These are phyloP conservation scores for Phalaenopsis hybrid DNA, from an alignment of 116 monocot genomes.

Conservation along the genomic window DNA sequence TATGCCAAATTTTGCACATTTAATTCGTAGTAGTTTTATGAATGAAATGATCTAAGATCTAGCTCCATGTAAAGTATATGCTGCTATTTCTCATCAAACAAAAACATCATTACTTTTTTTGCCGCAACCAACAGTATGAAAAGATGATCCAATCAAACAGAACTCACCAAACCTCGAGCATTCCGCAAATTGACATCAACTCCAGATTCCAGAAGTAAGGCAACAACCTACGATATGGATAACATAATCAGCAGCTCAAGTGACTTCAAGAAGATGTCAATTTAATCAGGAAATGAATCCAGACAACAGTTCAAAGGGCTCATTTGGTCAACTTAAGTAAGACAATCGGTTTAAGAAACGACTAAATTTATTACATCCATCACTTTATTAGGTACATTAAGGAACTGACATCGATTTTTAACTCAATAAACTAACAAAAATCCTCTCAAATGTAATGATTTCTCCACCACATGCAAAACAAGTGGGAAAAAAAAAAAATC, in stretches of 20 bases:
- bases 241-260: conserved; percentile 4
- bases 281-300: neutral
- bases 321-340: neutral
- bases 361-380: neutral
- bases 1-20: neutral
- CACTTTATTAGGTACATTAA: too few species aligned
- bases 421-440: neutral
- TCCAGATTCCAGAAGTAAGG: conserved; percentile 85
- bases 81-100: neutral
- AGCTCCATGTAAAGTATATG: neutral
- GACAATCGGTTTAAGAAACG: neutral
- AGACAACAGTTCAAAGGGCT: neutral
- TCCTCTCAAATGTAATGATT: neutral
- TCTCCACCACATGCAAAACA: neutral
- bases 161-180: conserved; percentile 67
- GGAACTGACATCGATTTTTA: neutral
- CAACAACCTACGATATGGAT: conserved; percentile 54
- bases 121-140: neutral
- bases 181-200: conserved; percentile 90
- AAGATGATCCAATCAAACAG: neutral
- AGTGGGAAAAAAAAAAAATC: neutral
- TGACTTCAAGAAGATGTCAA: neutral
- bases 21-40: neutral
- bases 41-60: neutral
- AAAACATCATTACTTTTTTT: neutral